These are phyloP conservation scores for Panellus pusillus DNA, from an alignment of 768 basidiomycete species.

Conservation along the genomic window DNA sequence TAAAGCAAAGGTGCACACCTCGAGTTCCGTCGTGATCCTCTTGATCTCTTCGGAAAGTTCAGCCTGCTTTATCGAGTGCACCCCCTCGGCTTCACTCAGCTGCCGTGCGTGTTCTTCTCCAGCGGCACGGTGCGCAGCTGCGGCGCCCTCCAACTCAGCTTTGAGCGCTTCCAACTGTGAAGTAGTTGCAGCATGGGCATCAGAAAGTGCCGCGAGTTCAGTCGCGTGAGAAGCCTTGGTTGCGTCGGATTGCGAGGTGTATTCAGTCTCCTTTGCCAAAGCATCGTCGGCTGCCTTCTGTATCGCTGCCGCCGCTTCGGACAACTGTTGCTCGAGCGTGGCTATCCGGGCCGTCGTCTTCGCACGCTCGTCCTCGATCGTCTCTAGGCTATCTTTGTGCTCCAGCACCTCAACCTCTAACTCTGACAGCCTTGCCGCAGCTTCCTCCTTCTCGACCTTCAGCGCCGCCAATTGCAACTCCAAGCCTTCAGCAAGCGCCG, in stretches of 20 bases:
- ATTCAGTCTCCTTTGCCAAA: constrained; percentile 47
- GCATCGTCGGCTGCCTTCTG: constrained; percentile 49
- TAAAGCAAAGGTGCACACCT: constrained; percentile 42
- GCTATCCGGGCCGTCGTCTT: constrained; percentile 47
- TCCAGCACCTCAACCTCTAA: constrained; percentile 82
- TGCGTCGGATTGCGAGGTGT: constrained; percentile 39
- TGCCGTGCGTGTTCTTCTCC: constrained; percentile 47
- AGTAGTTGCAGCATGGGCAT: constrained; percentile 44
- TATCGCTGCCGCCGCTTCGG: constrained; percentile 45
- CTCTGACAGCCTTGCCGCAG: constrained; percentile 69
- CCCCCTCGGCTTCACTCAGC: constrained; percentile 54
- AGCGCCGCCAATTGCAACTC: constrained; percentile 51
- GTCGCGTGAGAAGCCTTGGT: constrained; percentile 43
- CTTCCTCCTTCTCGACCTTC: constrained; percentile 69
- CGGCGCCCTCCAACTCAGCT: constrained; percentile 44
- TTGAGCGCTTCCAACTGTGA: constrained; percentile 47
- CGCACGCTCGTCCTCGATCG: constrained; percentile 57
- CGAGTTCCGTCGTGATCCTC: constrained; percentile 58
- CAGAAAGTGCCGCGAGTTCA: constrained; percentile 44
- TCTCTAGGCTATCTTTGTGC: constrained; percentile 68
- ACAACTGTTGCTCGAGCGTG: constrained; percentile 53
- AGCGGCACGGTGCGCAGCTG: constrained; percentile 50
- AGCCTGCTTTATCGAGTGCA: constrained; percentile 47
- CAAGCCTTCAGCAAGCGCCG: constrained; percentile 42
- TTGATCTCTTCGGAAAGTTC: constrained; percentile 57